A percentile compares a stretch with the other conserved stretches of the same genome.
Conservation (phyloP, 768 basidiomycete species). For the Chalciporus chontae region DNA sequence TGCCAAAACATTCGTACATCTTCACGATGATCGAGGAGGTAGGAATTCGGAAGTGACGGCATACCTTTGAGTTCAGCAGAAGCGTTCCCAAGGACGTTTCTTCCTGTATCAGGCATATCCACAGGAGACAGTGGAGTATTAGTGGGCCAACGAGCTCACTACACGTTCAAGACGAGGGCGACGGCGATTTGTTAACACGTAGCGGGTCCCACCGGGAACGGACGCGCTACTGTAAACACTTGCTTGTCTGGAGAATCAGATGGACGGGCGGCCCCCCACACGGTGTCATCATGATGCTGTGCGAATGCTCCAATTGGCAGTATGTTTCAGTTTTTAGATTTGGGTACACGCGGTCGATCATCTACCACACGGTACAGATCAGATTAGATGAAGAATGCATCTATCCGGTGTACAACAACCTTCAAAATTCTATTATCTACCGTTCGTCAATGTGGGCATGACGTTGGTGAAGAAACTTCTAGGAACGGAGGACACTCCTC, state of each 20-base stretch:
- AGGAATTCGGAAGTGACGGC: neutral
- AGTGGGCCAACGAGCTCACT: neutral
- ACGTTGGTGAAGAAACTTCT: constrained; percentile 43
- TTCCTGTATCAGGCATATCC: neutral
- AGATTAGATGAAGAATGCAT: constrained; percentile 5
- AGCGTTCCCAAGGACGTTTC: constrained; percentile 21
- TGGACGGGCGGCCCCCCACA: neutral
- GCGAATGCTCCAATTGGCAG: neutral
- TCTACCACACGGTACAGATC: too few relatives aligned
- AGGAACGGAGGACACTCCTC: constrained; percentile 83
- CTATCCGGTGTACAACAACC: neutral
- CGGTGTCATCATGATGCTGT: too few relatives aligned
- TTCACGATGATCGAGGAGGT: constrained; percentile 1
- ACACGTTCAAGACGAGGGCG: neutral
- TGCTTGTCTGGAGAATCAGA: neutral
- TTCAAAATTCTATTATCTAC: constrained; percentile 12
- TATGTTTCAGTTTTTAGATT: constrained; percentile 3
- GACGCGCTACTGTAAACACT: neutral
- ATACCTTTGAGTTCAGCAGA: constrained; percentile 19
- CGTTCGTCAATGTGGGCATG: constrained; percentile 15
- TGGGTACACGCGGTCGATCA: too few relatives aligned
- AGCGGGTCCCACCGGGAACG: neutral
- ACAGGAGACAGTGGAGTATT: neutral
- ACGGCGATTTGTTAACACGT: neutral
- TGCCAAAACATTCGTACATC: constrained; percentile 22